Base-by-base conservation (phyloP, 2,329 filamentous ascomycete species). In the Aspergillus latus region DNA sequence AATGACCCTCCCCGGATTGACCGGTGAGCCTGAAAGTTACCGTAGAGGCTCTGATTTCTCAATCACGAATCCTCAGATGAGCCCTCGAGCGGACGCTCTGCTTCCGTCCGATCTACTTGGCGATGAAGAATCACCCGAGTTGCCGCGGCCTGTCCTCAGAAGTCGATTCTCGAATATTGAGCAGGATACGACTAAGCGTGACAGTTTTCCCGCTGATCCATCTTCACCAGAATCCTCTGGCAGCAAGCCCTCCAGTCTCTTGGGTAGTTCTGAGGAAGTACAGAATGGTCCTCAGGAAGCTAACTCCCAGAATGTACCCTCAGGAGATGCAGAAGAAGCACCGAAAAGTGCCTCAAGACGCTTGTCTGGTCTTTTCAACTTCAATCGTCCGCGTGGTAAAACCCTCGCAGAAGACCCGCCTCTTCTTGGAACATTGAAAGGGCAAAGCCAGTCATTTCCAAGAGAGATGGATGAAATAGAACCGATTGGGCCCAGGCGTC, bases 361-460 rank as follows among this genome's bases (percentile, higher is more conserved):
- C n/a, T 83, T 86, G 57, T 82, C 82, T 9, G 80, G 78, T 13
- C 71, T 86, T 10, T 84, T 85, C 60, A 74, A 75, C 58, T 81
- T 84, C 56, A 81, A 84, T 68, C 79, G 84, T 32, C 83, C 83
- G 62, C 79, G 84, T 59, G 82, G 82, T 4, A 87, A 87, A 73
- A 84, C 84, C 0, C 71, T 82, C 36, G 80, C 80, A 2, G 82
- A 84, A 60, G 81, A 85, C 32, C 82, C 83, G 2, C 82, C 82
- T 42, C 68, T 79, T 39, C 66, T 85, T 30, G 84, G 84, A 13
- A 80, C 80, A n/a, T 67, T 86, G 59, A 85, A 84, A 61, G 78
- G 80, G 0, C 83, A 87, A 59, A 86, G 83, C 58, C 84, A 86
- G 60, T 87, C 84, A n/a, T 81, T 87, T 66, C 85, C 85, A 11